A percentile compares a stretch with the other conserved stretches of the same genome.
These are phyloP conservation scores for Pulveroboletus ravenelii DNA, from an alignment of 768 basidiomycete genomes.

Conservation along the genomic window DNA sequence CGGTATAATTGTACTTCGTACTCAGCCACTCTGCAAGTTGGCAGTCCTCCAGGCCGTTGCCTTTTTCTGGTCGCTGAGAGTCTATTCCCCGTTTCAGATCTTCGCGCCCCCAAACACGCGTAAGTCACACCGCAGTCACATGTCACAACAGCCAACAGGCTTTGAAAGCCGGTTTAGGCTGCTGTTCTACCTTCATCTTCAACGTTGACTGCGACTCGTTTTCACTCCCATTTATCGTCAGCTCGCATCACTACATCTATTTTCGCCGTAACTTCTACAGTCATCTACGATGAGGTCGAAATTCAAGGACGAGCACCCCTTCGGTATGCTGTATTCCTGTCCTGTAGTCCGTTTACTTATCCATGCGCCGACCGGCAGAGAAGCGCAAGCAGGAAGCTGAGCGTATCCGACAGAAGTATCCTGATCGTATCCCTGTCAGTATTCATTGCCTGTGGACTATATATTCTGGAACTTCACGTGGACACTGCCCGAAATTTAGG, in stretches of 20 bases:
- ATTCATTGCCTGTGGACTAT: neutral
- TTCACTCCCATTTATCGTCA: slow-evolving; percentile 7
- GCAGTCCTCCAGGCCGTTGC: no score
- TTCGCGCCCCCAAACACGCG: slow-evolving; percentile 2
- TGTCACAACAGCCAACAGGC: slow-evolving; percentile 32
- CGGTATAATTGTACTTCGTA: no score
- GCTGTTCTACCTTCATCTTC: slow-evolving; percentile 18
- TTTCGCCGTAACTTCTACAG: slow-evolving; percentile 1
- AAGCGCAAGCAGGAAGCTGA: slow-evolving; percentile 99
- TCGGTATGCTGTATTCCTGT: slow-evolving; percentile 53
- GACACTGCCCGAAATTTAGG: slow-evolving; percentile 43
- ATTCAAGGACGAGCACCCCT: slow-evolving; percentile 99
- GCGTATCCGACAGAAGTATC: slow-evolving; percentile 97
- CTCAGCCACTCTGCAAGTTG: no score
- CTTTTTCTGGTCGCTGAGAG: no score
- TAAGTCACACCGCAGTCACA: slow-evolving; percentile 30
- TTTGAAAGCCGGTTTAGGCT: slow-evolving; percentile 25
- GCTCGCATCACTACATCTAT: slow-evolving; percentile 2
- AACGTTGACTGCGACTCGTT: slow-evolving; percentile 25
- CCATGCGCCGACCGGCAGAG: slow-evolving; percentile 49
- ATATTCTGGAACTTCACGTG: slow-evolving; percentile 8
- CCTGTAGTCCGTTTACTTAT: slow-evolving; percentile 32
- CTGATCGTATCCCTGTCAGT: slow-evolving; percentile 93
- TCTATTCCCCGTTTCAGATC: no score
- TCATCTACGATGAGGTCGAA: slow-evolving; percentile 73